Percentiles rank a stretch among this genome's conserved stretches.
Conservation (phyloP, 352 stramenopile genomes). For the Phytophthora tentaculata region DNA sequence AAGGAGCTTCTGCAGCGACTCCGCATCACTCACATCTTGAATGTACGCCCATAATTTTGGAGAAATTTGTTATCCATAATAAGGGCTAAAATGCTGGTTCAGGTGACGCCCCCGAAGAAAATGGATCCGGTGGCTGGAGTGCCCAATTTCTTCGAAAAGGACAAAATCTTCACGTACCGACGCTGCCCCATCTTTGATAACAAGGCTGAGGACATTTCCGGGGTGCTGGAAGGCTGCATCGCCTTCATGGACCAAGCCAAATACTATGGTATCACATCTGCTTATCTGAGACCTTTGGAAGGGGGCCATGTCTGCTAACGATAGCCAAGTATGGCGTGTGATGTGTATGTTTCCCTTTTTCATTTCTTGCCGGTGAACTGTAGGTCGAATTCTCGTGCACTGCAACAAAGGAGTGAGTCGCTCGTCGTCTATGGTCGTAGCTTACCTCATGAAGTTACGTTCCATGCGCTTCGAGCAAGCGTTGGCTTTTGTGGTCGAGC, state of each 20-base stretch:
- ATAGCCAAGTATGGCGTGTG: conserved; percentile 40
- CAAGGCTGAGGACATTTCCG: conserved; percentile 88
- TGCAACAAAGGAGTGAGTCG: conserved; percentile 93
- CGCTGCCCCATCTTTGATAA: conserved; percentile 91
- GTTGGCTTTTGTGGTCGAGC: conserved; percentile 58
- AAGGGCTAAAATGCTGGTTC: conserved; percentile 8
- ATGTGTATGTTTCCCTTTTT: conserved; percentile 21
- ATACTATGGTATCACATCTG: conserved; percentile 81
- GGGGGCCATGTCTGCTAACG: conserved; percentile 32
- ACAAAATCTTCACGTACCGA: conserved; percentile 78
- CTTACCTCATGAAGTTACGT: conserved; percentile 91
- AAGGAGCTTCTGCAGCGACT: conserved; percentile 61
- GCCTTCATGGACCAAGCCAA: conserved; percentile 92
- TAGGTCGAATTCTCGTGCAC: conserved; percentile 90
- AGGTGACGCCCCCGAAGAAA: conserved; percentile 82
- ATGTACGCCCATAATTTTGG: conserved; percentile 55
- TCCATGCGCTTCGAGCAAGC: conserved; percentile 74
- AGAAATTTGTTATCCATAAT: too few relatives aligned
- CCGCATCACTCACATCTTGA: conserved; percentile 85
- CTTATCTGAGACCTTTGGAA: neutral
- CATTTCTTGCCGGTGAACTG: conserved; percentile 3
- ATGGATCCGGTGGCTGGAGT: conserved; percentile 86
- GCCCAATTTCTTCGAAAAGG: conserved; percentile 93
- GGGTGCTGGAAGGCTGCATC: conserved; percentile 81
- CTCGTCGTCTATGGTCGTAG: conserved; percentile 89